phyloP scores from a whole-genome alignment of 1,284 basidiomycete species.

The Trichosporon ovoides region DNA sequence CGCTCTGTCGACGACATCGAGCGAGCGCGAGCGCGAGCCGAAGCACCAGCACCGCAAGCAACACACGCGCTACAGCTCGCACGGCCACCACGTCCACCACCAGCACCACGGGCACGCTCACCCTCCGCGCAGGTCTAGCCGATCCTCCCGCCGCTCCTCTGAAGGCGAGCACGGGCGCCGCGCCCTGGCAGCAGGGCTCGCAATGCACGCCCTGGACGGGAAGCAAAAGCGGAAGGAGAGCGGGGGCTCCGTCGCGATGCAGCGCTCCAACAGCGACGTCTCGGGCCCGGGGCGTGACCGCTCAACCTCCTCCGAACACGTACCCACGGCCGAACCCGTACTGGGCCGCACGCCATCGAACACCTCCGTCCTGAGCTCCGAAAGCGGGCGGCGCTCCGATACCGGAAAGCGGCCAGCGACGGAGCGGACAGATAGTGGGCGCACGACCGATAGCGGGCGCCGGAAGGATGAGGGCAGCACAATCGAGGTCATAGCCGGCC shows the following conservation, averaged over 20 bases:
- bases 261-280: not conserved
- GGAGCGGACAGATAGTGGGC: too few relatives aligned
- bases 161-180: constrained; percentile 39
- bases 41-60: not conserved
- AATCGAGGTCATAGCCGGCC: constrained; percentile 15
- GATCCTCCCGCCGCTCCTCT: constrained; percentile 20
- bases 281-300: not conserved
- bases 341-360: not conserved
- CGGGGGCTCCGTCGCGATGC: not conserved
- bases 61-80: constrained; percentile 7
- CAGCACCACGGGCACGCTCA: constrained; percentile 10
- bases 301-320: too few relatives aligned
- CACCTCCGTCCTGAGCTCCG: not conserved
- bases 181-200: constrained; percentile 36
- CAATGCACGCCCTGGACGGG: constrained; percentile 37
- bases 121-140: constrained; percentile 15
- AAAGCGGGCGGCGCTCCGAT: not conserved
- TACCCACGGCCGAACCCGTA: not conserved
- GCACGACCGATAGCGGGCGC: not conserved
- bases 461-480: not conserved
- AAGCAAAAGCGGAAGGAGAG: constrained; percentile 3
- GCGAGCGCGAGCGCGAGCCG: constrained; percentile 9
- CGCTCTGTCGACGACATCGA: not conserved
- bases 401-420: too few relatives aligned
- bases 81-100: constrained; percentile 14